Evolutionary conservation across 768 basidiomycete species (phyloP), one percentile per base, ranked within the genome.

Genomic region (Melanogaster broomeanus): DNA sequence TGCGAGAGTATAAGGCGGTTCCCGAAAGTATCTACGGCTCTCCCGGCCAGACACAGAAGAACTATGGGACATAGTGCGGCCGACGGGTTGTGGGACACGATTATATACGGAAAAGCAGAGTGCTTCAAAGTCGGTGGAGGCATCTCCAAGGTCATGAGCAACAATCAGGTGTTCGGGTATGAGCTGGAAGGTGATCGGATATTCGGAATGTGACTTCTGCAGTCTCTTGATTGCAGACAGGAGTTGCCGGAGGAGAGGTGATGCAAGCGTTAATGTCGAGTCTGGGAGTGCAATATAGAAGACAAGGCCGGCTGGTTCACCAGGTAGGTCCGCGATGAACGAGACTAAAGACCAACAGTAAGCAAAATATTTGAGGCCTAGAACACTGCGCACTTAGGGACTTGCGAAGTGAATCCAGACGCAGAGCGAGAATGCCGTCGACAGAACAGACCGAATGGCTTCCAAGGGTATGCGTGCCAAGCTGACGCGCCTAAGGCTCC

Each of bases 351-450:
- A 24, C 48, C 37, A 49, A 50, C 28, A 37, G 38, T 55, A 37
- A 49, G 42, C 28, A 16, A 34, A 22, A 19, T 13, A 11, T 2
- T 39, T 7, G 19, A 21, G 27, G 39, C 22, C 0, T 19, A 4
- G 6, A 28, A 21, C 22, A 45, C 38, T 16, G 63, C 77, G 56
- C 60, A 84, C 88, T 66, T 38, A 92, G 65, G 33, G 70, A 77
- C 68, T 90, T 91, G 50, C 87, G 80, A 56, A 91, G 80, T 10
- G 85, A 77, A 58, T 90, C 88, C 49, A 87, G 81, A 46, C 80
- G 79, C 53, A 89, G 58, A 3, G 84, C 76, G 27, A 88, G 67
- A 13, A 91, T 61, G 0, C 90, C 89, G 48, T 82, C 76, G 30
- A 70, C 75, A 0, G 72, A 49, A 63, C 79, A 80, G 28, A 67